Evolutionary conservation across 2,329 filamentous ascomycete genomes (phyloP).

Genomic region (Pleomassaria siparia): DNA sequence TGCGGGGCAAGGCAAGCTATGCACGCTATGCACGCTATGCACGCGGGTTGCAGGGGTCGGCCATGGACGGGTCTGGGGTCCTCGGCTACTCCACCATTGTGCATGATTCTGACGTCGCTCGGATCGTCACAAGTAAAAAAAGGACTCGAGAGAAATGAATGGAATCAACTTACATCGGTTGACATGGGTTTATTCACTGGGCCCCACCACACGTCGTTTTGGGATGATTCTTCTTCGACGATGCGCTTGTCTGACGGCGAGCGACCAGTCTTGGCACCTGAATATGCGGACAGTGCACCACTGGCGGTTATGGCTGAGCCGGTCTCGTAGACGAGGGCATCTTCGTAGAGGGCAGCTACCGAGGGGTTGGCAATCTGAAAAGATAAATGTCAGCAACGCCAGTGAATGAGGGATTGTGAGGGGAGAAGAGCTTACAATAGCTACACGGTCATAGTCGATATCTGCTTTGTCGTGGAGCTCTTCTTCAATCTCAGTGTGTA

Average conservation of each 20-base stretch:
- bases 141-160: slow-evolving; percentile 15
- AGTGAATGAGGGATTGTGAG: background rate
- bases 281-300: slow-evolving; percentile 95
- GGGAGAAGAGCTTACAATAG: slow-evolving; percentile 70
- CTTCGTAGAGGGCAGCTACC: slow-evolving; percentile 95
- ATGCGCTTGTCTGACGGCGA: slow-evolving; percentile 97
- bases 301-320: slow-evolving; percentile 96
- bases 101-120: slow-evolving; percentile 37
- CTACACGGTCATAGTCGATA: slow-evolving; percentile 98
- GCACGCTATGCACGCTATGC: slow-evolving; percentile 31
- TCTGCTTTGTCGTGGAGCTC: slow-evolving; percentile 96
- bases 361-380: slow-evolving; percentile 81
- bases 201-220: slow-evolving; percentile 97
- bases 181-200: slow-evolving; percentile 99
- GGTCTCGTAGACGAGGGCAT: slow-evolving; percentile 97
- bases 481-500: slow-evolving; percentile 94
- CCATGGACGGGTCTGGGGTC: slow-evolving; percentile 12
- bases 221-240: slow-evolving; percentile 85
- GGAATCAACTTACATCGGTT: slow-evolving; percentile 72
- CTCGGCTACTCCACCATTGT: slow-evolving; percentile 35
- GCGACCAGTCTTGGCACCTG: slow-evolving; percentile 94
- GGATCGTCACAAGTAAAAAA: slow-evolving; percentile 30
- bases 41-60: slow-evolving; percentile 29
- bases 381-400: slow-evolving; percentile 15
- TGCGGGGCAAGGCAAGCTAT: slow-evolving; percentile 39